Evolutionary conservation across 441 rosid species (phyloP), one percentile per base, ranked within the genome.

Genomic region (Gossypium laxum): DNA sequence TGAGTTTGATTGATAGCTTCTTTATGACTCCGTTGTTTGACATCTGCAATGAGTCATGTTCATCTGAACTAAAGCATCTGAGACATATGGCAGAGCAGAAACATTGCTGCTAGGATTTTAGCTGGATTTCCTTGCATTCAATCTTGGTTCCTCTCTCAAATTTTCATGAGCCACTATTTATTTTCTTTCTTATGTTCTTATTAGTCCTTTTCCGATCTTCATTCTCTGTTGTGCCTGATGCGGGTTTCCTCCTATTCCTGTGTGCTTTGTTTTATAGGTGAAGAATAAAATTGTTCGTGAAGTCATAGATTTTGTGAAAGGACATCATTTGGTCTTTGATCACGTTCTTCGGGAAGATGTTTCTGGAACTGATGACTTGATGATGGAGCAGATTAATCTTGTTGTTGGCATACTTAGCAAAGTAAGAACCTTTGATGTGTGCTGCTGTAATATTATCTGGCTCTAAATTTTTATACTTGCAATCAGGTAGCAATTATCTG

Each of bases 391-490:
- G 81, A 85, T 89, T 55, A 87, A 85, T 82, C 96, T 94, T 70
- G 87, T 90, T 66, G 97, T 90, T 81, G 98, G 97, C 75, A 86
- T 88, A 74, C 85, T 94, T 43, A 88, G 89, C 87, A 94, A 91
- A 93, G 98, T 85, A 78, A 74, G 72, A 58, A 64, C 30, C 54
- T 51, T 75, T 4, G 38, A 69, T 38, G 12, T 38, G 56, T 28
- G 30, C 47, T 30, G 30, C 1, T 28, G 17, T 45, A 65, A 22
- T 22, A 45, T 18, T n/a, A 22, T 55, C 17, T 14, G 17, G 17
- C 24, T 58, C 43, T 58, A 47, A 8, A 28, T 57, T 48, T 76
- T 34, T 4, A 52, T 30, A 22, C 56, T 65, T 71, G 55, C 12
- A 30, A 59, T 43, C 15, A 26, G 11, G 15, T 22, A 21, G 32